Evolutionary conservation across 306 rosid species (phyloP), one percentile per base, ranked within the genome.

Genomic region (Acacia confusa): DNA sequence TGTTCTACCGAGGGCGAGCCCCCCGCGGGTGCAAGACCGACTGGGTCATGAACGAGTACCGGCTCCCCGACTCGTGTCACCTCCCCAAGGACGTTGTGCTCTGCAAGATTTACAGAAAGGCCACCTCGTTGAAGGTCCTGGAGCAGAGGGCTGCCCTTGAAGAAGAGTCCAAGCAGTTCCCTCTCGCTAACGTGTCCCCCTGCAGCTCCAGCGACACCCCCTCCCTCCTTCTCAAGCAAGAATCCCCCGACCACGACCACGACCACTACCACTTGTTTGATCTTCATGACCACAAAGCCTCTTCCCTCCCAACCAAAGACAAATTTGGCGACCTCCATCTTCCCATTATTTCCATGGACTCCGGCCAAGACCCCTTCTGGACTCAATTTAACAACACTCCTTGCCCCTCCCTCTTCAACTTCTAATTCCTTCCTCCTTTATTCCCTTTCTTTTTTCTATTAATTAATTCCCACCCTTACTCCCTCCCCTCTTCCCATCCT

Each of bases 41-140:
- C 65, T 96, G 99, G 99, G 93, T 96, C 72, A 96, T 96, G 99
- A 96, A 96, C 45, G 99, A 96, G 82, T 96, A 96, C 79, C 99
- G 98, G 74, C 82, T 96, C 63, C 98, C 98, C 4, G 99, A 93
- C 80, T 78, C 84, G 80, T 85, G 79, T 66, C 78, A 76, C 22
- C 69, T 89, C 68, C 91, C 90, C 0, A 93, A 93, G 98, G 98
- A 96, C 79, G 86, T 91, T 16, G 99, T 96, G 13, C 65, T 96
- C 28, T 96, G 99, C 90, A 96, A 93, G 88, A 92, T 96, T 74
- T 96, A 96, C 22, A 78, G 96, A 81, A 96, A 96, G 90, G 99
- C 99, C 81, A 96, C 99, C 76, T 96, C 99, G 1, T 84, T 96
- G 94, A 96, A 96, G 80, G 99, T 92, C 48, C 72, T 96, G 9